Base-by-base conservation (phyloP, 2,329 filamentous ascomycete genomes). In the Aaosphaeria pasadenensis region DNA sequence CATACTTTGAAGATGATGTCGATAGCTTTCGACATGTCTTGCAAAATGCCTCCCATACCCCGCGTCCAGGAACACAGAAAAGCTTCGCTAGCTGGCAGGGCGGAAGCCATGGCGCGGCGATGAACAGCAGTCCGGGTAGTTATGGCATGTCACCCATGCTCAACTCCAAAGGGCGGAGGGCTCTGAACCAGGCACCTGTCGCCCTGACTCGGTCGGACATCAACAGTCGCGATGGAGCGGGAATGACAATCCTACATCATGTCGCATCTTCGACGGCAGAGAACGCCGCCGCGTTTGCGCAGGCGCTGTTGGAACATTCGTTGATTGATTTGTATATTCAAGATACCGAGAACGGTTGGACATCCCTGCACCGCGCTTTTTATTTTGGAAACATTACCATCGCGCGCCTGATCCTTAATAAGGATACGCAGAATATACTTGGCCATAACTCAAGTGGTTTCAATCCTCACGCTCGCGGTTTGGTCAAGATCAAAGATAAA, bases 1-100 rank as follows among this genome's bases (percentile, higher is more conserved):
- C 84, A 72, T 97, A 92, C 72, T 87, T 95, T 79, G 88, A 96
- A 84, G 89, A 96, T 82, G 91, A 99, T 84, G 88, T 96, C 84
- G 91, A 95, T 71, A 85, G 78, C 69, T 97, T 99, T 82, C 87
- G 88, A 77, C 87, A 87, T 77, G 83, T 95, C 69, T 82, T 99
- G 81, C 86, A 86, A 67, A 84, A 83, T 71, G 80, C 86, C 74
- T 78, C 80, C 67, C 80, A 78, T 70, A 80, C 76, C 17, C 11
- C 66, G 54, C 81, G 82, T 60, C 65, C 75, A 50, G 67, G 76
- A 50, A 72, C 79, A 63, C 83, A 81, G 71, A 82, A 78, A 62
- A 63, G 68, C 60, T 59, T 64, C 56, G 55, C 53, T 57, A 58
- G 60, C 55, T 67, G 64, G 60, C 62, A 68, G 56, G 58, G 61